Percentiles rank a stretch among this genome's conserved stretches.
Evolutionary conservation across 192 early-diverging fungal genomes (phyloP).

Genomic region (Geosiphon pyriformis): DNA sequence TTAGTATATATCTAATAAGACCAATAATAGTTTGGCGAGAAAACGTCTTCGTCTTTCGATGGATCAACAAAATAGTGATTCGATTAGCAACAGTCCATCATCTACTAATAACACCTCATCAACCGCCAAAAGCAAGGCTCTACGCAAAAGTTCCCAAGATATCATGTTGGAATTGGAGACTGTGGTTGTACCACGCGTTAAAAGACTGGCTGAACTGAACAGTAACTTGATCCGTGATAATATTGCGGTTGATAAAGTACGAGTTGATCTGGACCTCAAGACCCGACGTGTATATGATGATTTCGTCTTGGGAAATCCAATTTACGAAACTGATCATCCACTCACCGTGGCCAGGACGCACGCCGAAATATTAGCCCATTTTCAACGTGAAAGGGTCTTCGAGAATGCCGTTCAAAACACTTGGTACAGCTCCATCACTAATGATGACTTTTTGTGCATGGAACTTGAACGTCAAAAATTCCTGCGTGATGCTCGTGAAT

Average conservation of each 20-base stretch:
- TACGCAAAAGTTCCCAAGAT: slow-evolving; percentile 19
- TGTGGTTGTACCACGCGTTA: slow-evolving; percentile 12
- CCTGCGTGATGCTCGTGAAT: slow-evolving; percentile 24
- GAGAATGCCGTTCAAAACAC: neutral
- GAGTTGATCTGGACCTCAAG: slow-evolving; percentile 18
- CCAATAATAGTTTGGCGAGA: slow-evolving; percentile 25
- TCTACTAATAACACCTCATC: neutral
- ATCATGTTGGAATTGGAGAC: slow-evolving; percentile 18
- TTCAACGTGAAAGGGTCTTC: slow-evolving; percentile 11
- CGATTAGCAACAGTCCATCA: neutral
- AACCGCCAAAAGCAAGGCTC: slow-evolving; percentile 16
- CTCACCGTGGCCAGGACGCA: neutral
- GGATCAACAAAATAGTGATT: slow-evolving; percentile 3
- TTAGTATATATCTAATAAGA: slow-evolving; percentile 27
- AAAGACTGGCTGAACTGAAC: slow-evolving; percentile 20
- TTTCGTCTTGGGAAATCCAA: slow-evolving; percentile 8
- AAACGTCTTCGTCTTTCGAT: slow-evolving; percentile 22
- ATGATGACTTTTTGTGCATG: slow-evolving; percentile 7
- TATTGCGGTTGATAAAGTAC: slow-evolving; percentile 13
- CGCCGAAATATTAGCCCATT: slow-evolving; percentile 8
- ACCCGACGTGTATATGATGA: slow-evolving; percentile 23
- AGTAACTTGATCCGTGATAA: neutral
- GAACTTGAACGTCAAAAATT: slow-evolving; percentile 12
- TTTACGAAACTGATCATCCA: neutral
- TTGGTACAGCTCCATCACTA: slow-evolving; percentile 5